phyloP scores from a whole-genome alignment of 2,329 filamentous ascomycete genomes.

The Penicillium sp. region DNA sequence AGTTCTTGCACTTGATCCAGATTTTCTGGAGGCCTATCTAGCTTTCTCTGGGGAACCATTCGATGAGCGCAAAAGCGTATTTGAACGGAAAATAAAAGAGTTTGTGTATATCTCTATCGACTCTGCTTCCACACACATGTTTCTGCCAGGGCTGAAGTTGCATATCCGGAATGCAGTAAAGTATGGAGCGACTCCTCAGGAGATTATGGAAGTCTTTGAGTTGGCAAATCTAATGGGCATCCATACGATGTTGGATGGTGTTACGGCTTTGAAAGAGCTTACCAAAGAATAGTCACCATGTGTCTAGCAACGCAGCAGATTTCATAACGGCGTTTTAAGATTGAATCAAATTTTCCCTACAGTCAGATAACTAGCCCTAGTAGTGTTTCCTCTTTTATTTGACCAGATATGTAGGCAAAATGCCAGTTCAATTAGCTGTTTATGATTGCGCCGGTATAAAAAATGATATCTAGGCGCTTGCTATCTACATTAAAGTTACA shows the following conservation, averaged over 20 bases:
- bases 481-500: too few relatives aligned
- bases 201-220: conserved; percentile 49
- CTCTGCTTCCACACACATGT: conserved; percentile 46
- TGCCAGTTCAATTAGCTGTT: too few relatives aligned
- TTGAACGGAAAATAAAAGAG: conserved; percentile 39
- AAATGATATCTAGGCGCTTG: too few relatives aligned
- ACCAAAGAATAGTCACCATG: too few relatives aligned
- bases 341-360: too few relatives aligned
- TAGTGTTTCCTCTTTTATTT: too few relatives aligned
- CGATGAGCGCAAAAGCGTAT: not conserved
- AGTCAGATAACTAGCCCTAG: too few relatives aligned
- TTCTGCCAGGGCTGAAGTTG: conserved; percentile 44
- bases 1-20: conserved; percentile 34
- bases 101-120: conserved; percentile 49
- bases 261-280: not conserved
- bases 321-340: too few relatives aligned
- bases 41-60: conserved; percentile 44
- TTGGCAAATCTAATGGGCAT: conserved; percentile 28
- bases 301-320: too few relatives aligned
- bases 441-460: too few relatives aligned
- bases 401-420: too few relatives aligned
- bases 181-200: conserved; percentile 44
- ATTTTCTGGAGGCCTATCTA: conserved; percentile 48
- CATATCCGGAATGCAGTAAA: conserved; percentile 48
- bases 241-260: not conserved